phyloP scores from a whole-genome alignment of 768 basidiomycete species.

The Cyathus striatus region DNA sequence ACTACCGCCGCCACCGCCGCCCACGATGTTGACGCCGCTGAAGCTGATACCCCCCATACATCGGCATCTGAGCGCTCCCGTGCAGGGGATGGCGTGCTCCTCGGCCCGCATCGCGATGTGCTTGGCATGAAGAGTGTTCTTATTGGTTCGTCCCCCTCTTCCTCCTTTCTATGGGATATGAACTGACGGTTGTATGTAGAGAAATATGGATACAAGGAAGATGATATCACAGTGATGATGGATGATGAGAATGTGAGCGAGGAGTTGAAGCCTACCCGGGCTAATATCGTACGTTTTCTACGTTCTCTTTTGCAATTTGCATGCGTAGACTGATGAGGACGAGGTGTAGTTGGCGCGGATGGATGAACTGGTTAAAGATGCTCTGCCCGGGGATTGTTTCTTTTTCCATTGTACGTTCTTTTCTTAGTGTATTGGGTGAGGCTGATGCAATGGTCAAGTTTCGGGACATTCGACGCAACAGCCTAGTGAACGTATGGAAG shows the following conservation, averaged over 20 bases:
- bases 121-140: neutral
- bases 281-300: constrained; percentile 23
- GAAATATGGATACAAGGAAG: constrained; percentile 17
- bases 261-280: constrained; percentile 19
- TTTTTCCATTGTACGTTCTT: constrained; percentile 27
- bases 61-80: neutral
- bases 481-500: constrained; percentile 33
- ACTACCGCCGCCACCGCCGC: too few relatives aligned
- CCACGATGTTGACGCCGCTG: too few relatives aligned
- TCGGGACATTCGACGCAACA: constrained; percentile 48
- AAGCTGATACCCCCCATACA: too few relatives aligned
- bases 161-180: neutral
- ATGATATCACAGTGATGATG: constrained; percentile 23
- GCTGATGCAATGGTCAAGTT: too few relatives aligned
- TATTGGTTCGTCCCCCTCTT: neutral
- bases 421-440: too few relatives aligned
- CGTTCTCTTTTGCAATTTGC: neutral
- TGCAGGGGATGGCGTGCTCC: neutral
- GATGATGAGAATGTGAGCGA: constrained; percentile 8
- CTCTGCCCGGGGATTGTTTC: constrained; percentile 26
- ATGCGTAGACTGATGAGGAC: too few relatives aligned
- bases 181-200: constrained; percentile 14
- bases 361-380: constrained; percentile 20
- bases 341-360: too few relatives aligned
- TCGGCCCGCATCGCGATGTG: neutral